Conservation (phyloP, 768 basidiomycete genomes). For the Suillus sp. region DNA sequence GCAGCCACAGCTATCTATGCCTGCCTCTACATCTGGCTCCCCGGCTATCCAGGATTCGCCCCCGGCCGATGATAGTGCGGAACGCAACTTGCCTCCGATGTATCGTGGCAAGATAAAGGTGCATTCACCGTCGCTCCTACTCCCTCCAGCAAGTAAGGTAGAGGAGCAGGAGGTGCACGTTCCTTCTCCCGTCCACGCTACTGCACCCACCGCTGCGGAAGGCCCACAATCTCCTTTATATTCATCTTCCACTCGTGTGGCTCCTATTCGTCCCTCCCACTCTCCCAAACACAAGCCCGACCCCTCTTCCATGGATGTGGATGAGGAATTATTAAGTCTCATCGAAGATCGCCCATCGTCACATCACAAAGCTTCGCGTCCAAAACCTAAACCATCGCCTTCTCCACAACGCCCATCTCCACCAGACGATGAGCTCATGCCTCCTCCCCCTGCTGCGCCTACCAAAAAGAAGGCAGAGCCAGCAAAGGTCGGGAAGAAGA, state of each 20-base stretch:
- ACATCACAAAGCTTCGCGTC: conserved; percentile 15
- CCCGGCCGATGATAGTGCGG: not conserved
- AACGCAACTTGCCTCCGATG: conserved; percentile 5
- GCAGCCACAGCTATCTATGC: conserved; percentile 11
- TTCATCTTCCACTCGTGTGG: not conserved
- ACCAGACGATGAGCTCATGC: conserved; percentile 15
- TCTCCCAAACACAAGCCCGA: conserved; percentile 18
- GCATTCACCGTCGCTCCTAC: not conserved
- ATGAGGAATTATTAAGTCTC: conserved; percentile 68
- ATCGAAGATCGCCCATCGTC: conserved; percentile 52
- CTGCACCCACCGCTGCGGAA: not conserved
- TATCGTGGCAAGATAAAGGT: conserved; percentile 7
- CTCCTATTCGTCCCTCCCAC: not conserved
- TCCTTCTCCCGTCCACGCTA: conserved; percentile 2
- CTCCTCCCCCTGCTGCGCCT: conserved; percentile 14
- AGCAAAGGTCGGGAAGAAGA: conserved; percentile 38
- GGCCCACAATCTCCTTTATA: not conserved
- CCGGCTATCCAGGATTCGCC: not conserved
- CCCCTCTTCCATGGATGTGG: conserved; percentile 49
- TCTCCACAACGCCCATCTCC: conserved; percentile 18
- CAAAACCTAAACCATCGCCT: conserved; percentile 12
- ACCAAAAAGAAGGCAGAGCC: conserved; percentile 8
- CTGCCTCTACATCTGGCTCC: not conserved
- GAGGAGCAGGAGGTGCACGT: conserved; percentile 3
- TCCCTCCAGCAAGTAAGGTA: not conserved